Evolutionary conservation across 768 basidiomycete species (phyloP), one percentile per base, ranked within the genome.

Genomic region (Russula compacta): DNA sequence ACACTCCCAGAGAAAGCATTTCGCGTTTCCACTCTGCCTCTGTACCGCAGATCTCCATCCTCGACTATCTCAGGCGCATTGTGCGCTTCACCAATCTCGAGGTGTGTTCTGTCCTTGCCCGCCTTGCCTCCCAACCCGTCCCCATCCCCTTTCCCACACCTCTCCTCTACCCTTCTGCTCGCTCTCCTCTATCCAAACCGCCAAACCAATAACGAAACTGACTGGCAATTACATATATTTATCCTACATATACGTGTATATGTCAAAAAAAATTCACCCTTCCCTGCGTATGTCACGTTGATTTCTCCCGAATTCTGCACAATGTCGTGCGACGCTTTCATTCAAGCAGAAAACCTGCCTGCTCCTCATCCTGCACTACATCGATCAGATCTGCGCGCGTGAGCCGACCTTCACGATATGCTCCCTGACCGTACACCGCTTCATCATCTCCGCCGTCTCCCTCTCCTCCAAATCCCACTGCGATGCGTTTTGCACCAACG

Each of bases 1-100:
- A 47, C 11, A 4, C 56, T 14, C 59, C 47, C 71, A 93, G 91
- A 36, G 89, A 92, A 77, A 84, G 86, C 65, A 80, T 99, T 64
- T 98, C 97, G 49, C 87, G 95, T 57, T 99, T 99, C 72, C 97
- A 99, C 75, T 98, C 95, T 36, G 83, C 95, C 67, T 84, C 94
- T 9, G 82, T 93, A 6, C 95, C 97, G 47, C 80, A 77, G 62
- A 98, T 98, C 73, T 81, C 79, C 64, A 85, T 98, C 52, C 78
- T 92, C 64, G 97, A 98, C 71, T 99, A 99, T 75, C 80, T 98
- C 60, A 82, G 86, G 67, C 89, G 97, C 56, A 95, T 99, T 68
- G 89, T 97, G 67, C 84, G 82, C 67, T 98, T 92, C 73, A 95
- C 95, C 60, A 98, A 95, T 70, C 86, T 95, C 73, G 97, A 98